phyloP scores from a whole-genome alignment of 2,329 filamentous ascomycete species.

The Penicillium concentricum region DNA sequence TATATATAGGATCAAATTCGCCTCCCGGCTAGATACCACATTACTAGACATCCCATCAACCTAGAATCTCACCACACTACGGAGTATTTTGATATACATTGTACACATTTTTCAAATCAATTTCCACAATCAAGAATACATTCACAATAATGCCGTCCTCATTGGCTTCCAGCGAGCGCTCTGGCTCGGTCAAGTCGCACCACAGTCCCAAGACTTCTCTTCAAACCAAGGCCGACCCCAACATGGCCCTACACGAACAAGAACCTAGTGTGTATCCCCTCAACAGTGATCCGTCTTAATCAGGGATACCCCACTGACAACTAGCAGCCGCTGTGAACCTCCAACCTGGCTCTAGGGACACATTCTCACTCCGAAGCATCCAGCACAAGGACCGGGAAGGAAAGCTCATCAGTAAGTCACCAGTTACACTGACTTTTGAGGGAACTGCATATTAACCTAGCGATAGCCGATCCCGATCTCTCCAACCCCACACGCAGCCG shows the following conservation, averaged over 20 bases:
- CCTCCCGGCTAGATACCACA: not conserved
- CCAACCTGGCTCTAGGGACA: conserved; percentile 28
- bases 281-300: not conserved
- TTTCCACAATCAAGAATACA: not conserved
- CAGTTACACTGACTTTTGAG: not conserved
- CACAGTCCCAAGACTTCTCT: conserved; percentile 38
- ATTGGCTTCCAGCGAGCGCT: conserved; percentile 23
- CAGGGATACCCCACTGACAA: conserved; percentile 2
- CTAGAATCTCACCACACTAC: not conserved
- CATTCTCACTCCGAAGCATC: conserved; percentile 68
- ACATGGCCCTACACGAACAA: conserved; percentile 75
- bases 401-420: conserved; percentile 68
- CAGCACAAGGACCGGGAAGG: conserved; percentile 75
- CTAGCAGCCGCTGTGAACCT: conserved; percentile 24
- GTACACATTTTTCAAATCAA: not conserved
- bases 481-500: conserved; percentile 86
- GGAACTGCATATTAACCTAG: conserved; percentile 9
- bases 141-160: conserved; percentile 19
- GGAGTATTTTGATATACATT: not conserved
- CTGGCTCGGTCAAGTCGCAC: conserved; percentile 25
- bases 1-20: conserved; percentile 8
- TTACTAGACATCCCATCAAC: not conserved
- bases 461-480: conserved; percentile 78
- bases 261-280: conserved; percentile 69
- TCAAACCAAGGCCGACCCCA: conserved; percentile 81